Conservation (phyloP, 805 yeast species). For the Hanseniaspora jakobsenii region DNA sequence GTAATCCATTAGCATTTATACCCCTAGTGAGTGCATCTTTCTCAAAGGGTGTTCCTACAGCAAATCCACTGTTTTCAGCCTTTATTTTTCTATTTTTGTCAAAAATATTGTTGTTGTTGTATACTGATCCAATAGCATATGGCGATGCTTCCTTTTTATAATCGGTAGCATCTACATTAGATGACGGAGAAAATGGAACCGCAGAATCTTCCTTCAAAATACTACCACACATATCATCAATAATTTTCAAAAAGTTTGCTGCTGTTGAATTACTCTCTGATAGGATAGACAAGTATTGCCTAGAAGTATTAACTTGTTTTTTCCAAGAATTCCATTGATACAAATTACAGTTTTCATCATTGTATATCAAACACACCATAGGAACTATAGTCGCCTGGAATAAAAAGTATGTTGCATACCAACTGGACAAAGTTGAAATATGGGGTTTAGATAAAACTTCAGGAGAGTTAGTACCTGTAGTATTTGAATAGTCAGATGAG, state of each 20-base stretch:
- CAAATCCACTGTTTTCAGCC: constrained; percentile 7
- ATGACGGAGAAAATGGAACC: constrained; percentile 11
- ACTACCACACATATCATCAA: constrained; percentile 15
- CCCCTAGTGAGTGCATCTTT: not conserved
- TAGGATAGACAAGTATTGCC: constrained; percentile 1
- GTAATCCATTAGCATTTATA: not conserved
- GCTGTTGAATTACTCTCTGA: constrained; percentile 14
- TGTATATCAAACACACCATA: constrained; percentile 22
- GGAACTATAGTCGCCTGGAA: constrained; percentile 55
- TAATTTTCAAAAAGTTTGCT: constrained; percentile 10
- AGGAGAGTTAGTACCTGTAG: constrained; percentile 10
- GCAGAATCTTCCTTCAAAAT: constrained; percentile 10
- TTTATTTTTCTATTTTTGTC: constrained; percentile 5
- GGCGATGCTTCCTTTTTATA: constrained; percentile 4
- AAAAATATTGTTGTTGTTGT: constrained; percentile 13
- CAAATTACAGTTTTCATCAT: constrained; percentile 13
- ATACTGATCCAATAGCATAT: constrained; percentile 13
- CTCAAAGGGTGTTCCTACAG: constrained; percentile 9
- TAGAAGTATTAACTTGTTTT: constrained; percentile 9
- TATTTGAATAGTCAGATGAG: constrained; percentile 7
- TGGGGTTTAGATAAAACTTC: constrained; percentile 22
- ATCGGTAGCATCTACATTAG: not conserved
- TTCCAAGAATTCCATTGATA: constrained; percentile 14
- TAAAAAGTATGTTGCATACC: constrained; percentile 53
- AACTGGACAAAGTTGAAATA: constrained; percentile 39